Conservation (phyloP, 2,329 filamentous ascomycete genomes). For the Neofusicoccum parvum region DNA sequence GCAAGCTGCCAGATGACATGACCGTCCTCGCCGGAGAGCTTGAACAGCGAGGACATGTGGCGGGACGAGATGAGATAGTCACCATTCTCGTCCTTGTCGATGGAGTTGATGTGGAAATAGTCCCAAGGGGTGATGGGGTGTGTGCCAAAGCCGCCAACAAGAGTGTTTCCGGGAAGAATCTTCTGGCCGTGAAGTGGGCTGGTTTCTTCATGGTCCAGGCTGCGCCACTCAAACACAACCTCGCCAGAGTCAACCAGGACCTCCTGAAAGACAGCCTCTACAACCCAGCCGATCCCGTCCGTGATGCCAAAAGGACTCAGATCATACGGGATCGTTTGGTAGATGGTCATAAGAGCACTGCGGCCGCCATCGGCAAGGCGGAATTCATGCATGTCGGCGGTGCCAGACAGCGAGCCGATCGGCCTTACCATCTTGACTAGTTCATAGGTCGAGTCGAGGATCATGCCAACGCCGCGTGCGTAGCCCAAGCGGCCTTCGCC, state of each 20-base stretch:
- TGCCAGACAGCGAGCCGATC: constrained; percentile 37
- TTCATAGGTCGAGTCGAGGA: constrained; percentile 53
- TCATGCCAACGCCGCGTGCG: constrained; percentile 53
- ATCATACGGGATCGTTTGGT: constrained; percentile 45
- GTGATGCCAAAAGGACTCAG: constrained; percentile 44
- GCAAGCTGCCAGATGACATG: constrained; percentile 55
- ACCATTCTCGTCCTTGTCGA: constrained; percentile 53
- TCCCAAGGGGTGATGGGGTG: constrained; percentile 51
- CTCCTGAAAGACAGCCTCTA: constrained; percentile 57
- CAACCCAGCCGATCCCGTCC: constrained; percentile 52
- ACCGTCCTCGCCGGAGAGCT: constrained; percentile 51
- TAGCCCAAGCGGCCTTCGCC: constrained; percentile 56
- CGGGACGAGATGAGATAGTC: constrained; percentile 59
- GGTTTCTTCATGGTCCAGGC: constrained; percentile 55
- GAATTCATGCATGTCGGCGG: constrained; percentile 57
- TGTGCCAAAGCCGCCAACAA: constrained; percentile 32
- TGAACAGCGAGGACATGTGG: constrained; percentile 50
- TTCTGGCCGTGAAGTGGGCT: constrained; percentile 35
- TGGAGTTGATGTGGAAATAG: constrained; percentile 60
- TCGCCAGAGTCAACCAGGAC: constrained; percentile 57
- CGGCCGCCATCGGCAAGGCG: constrained; percentile 48
- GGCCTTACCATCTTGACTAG: constrained; percentile 49
- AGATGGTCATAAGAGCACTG: constrained; percentile 40
- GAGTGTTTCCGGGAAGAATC: constrained; percentile 36
- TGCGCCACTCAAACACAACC: constrained; percentile 61